Base-by-base conservation (phyloP, 1,139 yeast species). In the Taphrina populina region DNA sequence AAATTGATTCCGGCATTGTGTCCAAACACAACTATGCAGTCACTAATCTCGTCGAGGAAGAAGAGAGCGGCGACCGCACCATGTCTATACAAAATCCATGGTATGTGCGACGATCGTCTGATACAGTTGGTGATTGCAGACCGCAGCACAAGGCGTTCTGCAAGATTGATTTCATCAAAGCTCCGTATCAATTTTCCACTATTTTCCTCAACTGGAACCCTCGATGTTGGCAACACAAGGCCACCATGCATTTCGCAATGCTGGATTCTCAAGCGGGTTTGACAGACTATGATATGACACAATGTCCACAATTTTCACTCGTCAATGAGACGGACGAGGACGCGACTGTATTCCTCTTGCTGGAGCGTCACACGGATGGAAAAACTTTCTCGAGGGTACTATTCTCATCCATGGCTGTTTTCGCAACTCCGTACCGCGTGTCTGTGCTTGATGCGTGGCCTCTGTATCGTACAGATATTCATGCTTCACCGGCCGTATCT, bases 1-100 rank as follows among this genome's bases (percentile, higher is more conserved):
- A 76, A 1, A 58, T 61, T 0, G 67, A 71, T 8, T 65, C 72
- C 26, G 73, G 74, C 1, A 68, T 85, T 32, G 72, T 80, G 1
- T 71, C 82, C 1, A 75, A 77, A 39, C 96, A 88, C 68, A 96
- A 87, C 67, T 88, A 87, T 65, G 76, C 85, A 0, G 69, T 82
- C 0, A 53, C 73, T 2, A 76, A 69, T 30, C 57, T 79, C 46
- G 29, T 13, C n/a, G 56, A 58, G 26, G 62, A 61, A n/a, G 59
- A 60, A 15, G 66, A 67, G 15, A 64, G 61, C 24, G 63, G 58
- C 29, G 58, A 32, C 8, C 60, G 63, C 24, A 47, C 60, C 1
- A 57, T 78, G 1, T 61, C 65, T 0, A 60, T 86, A 3, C 76
- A 77, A 59, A 83, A 84, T 64, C 88, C 92, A 37, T 56, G 62